phyloP scores from a whole-genome alignment of 2,329 filamentous ascomycete species.

The Cladobotryum mycophilum region DNA sequence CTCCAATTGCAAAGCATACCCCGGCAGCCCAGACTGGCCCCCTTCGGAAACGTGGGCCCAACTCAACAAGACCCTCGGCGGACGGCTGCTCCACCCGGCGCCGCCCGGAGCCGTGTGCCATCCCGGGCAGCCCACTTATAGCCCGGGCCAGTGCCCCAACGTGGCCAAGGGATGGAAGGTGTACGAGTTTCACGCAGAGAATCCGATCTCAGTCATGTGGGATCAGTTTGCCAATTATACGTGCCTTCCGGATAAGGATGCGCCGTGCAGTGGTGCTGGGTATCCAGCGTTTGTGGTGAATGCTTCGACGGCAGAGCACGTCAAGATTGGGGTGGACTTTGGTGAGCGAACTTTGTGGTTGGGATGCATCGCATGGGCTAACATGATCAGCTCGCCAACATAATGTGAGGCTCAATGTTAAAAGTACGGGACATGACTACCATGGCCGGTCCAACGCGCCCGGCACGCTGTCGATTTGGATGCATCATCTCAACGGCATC shows the following conservation, averaged over 20 bases:
- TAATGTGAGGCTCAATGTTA: conserved; percentile 37
- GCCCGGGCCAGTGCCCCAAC: conserved; percentile 24
- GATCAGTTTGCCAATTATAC: conserved; percentile 45
- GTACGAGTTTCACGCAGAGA: conserved; percentile 22
- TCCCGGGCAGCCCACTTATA: conserved; percentile 18
- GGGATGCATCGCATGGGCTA: not conserved
- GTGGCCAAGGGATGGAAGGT: conserved; percentile 20
- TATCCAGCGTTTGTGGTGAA: conserved; percentile 33
- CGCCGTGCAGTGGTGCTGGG: conserved; percentile 28
- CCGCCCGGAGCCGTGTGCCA: conserved; percentile 31
- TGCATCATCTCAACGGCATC: conserved; percentile 38
- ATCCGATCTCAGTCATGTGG: conserved; percentile 27
- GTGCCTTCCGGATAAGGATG: conserved; percentile 37
- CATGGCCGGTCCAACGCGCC: conserved; percentile 40
- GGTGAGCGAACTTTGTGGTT: conserved; percentile 33
- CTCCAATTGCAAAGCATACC: conserved; percentile 40
- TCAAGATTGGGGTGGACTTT: conserved; percentile 35
- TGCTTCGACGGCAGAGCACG: conserved; percentile 26
- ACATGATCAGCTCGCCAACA: conserved; percentile 29
- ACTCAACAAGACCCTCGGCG: conserved; percentile 39
- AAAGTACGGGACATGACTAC: conserved; percentile 38
- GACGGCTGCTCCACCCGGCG: conserved; percentile 35
- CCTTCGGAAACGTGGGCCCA: conserved; percentile 35
- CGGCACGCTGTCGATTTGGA: conserved; percentile 50
- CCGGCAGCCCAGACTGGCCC: conserved; percentile 42